Percentiles rank a stretch among this genome's conserved stretches.
Evolutionary conservation across 2,329 filamentous ascomycete genomes (phyloP).

Genomic region (Diaporthe citrichinensis): DNA sequence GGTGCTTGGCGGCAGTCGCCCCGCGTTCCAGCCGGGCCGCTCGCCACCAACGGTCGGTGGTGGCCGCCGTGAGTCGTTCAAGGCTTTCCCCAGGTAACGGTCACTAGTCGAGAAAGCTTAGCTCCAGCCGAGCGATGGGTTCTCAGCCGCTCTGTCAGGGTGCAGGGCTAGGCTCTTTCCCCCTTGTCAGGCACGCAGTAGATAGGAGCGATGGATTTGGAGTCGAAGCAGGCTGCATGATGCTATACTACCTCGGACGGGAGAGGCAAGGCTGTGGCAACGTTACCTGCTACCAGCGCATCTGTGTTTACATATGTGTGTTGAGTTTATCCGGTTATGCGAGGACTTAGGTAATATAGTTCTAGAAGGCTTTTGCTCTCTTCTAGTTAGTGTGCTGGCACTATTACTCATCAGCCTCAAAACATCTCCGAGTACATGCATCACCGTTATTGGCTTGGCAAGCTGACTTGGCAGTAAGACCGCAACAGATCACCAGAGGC

Average conservation of each 20-base stretch:
- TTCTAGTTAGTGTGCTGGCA: background rate
- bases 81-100: background rate
- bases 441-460: constrained; percentile 9
- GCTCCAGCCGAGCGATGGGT: background rate
- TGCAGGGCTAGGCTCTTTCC: background rate
- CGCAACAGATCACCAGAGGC: background rate
- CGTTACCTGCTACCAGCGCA: background rate
- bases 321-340: background rate
- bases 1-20: background rate
- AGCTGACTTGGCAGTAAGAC: background rate
- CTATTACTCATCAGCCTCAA: constrained; percentile 2
- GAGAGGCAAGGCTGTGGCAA: background rate
- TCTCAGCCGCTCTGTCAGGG: background rate
- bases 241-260: background rate
- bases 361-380: background rate
- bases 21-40: background rate
- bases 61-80: background rate
- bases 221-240: background rate
- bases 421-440: constrained; percentile 8
- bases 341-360: background rate
- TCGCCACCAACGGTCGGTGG: too few relatives aligned
- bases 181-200: background rate
- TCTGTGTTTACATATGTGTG: background rate
- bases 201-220: background rate
- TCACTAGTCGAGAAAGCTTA: background rate